These are phyloP conservation scores for Backusella tarrabulga DNA, from an alignment of 192 early-diverging fungal species.

Conservation along the genomic window DNA sequence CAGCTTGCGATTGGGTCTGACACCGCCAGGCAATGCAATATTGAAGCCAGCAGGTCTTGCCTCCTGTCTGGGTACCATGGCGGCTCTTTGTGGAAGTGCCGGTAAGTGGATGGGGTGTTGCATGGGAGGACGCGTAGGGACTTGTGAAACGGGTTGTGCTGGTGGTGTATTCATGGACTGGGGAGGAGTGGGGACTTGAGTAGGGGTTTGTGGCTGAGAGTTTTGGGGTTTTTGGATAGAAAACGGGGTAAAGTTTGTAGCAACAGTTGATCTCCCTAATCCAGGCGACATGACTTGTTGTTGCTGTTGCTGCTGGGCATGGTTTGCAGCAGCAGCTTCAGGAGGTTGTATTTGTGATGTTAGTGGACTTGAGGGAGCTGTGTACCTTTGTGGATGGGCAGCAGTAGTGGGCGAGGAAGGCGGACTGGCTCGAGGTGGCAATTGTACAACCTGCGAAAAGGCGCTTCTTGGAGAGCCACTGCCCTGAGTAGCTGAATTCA, in stretches of 20 bases:
- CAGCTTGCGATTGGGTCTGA: background rate
- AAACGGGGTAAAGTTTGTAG: background rate
- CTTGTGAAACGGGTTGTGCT: background rate
- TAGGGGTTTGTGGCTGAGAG: background rate
- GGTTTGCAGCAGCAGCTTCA: background rate
- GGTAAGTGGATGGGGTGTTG: background rate
- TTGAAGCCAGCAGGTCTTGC: background rate
- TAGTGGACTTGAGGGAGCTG: background rate
- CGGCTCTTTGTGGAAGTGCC: background rate
- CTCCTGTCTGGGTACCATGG: background rate
- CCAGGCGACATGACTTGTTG: background rate
- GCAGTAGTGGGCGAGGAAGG: background rate
- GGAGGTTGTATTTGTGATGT: background rate
- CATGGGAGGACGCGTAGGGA: background rate
- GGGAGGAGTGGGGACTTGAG: background rate
- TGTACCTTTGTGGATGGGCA: background rate
- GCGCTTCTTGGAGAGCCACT: background rate
- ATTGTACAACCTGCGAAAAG: background rate
- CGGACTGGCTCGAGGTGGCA: background rate
- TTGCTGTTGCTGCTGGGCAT: background rate
- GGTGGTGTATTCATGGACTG: background rate
- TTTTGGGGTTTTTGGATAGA: background rate
- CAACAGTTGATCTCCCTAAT: background rate
- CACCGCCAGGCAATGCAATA: background rate
- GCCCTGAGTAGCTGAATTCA: background rate